Evolutionary conservation across 495 filamentous ascomycete genomes (phyloP).

Genomic region (Jackrogersella minutella): DNA sequence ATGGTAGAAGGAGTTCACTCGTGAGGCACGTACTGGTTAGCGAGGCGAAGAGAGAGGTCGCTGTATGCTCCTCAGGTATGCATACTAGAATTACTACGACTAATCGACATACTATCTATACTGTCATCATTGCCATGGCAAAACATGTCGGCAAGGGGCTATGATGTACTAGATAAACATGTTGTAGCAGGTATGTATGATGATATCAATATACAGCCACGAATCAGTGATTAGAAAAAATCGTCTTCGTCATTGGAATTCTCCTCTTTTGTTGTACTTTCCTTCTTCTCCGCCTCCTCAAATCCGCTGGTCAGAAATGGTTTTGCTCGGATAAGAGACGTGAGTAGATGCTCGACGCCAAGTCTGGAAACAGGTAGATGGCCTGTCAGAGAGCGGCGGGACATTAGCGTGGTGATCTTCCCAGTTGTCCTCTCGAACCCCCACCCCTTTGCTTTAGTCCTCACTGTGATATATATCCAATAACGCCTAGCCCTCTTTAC

Average conservation of each 20-base stretch:
- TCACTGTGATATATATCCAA: no score
- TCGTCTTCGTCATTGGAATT: constrained; percentile 13
- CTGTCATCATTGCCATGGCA: not conserved
- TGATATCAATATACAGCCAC: constrained; percentile 6
- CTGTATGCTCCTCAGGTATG: not conserved
- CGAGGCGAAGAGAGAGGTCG: not conserved
- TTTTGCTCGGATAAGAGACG: no score
- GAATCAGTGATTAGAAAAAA: not conserved
- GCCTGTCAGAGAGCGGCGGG: constrained; percentile 19
- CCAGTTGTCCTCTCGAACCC: not conserved
- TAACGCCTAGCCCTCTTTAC: no score
- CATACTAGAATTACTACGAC: not conserved
- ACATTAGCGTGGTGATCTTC: not conserved
- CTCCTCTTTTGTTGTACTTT: not conserved
- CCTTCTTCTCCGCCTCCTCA: not conserved
- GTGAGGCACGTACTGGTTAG: not conserved
- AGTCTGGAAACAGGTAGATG: constrained; percentile 10
- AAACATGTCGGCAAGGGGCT: not conserved
- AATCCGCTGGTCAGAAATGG: no score
- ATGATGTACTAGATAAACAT: constrained; percentile 1
- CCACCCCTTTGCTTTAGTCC: constrained; percentile 14
- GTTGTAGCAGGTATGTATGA: constrained; percentile 2
- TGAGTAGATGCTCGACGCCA: constrained; percentile 22
- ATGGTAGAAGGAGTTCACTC: not conserved
- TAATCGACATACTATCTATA: constrained; percentile 1